Evolutionary conservation across 352 stramenopile species (phyloP).

Genomic region (Phytopythium mirpurense): DNA sequence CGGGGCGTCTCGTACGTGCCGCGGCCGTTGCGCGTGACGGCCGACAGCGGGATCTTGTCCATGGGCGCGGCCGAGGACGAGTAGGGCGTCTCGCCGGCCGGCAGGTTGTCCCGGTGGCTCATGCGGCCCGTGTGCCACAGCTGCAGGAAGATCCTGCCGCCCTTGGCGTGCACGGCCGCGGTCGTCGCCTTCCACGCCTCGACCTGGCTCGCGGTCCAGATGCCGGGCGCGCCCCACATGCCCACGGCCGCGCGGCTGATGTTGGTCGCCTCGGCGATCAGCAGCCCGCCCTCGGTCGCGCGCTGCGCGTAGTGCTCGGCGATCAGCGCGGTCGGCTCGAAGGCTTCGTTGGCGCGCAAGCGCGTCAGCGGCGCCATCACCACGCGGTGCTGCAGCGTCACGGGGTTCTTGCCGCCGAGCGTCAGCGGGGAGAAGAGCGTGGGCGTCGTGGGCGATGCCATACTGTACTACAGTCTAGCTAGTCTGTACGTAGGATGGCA

Average conservation of each 20-base stretch:
- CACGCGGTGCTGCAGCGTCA: slow-evolving; percentile 34
- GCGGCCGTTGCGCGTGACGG: slow-evolving; percentile 25
- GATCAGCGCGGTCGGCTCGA: slow-evolving; percentile 18
- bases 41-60: slow-evolving; percentile 11
- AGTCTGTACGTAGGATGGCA: too few species aligned
- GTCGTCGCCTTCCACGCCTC: slow-evolving; percentile 50
- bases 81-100: slow-evolving; percentile 38
- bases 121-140: slow-evolving; percentile 83
- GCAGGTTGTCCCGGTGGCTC: slow-evolving; percentile 55
- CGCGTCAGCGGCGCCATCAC: slow-evolving; percentile 41
- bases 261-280: slow-evolving; percentile 43
- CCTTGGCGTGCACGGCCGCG: slow-evolving; percentile 67
- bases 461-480: too few species aligned
- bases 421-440: slow-evolving; percentile 24
- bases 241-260: slow-evolving; percentile 20
- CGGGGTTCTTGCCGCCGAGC: slow-evolving; percentile 16
- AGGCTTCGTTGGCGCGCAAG: slow-evolving; percentile 13
- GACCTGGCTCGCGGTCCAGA: slow-evolving; percentile 40
- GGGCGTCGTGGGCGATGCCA: too few species aligned
- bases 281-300: slow-evolving; percentile 25
- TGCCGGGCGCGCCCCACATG: slow-evolving; percentile 26
- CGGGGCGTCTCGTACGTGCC: slow-evolving; percentile 38
- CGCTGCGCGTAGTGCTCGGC: slow-evolving; percentile 37
- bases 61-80: slow-evolving; percentile 29
- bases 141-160: slow-evolving; percentile 79